Base-by-base conservation (phyloP, 164 flowering plant genomes). In the Dillenia turbinata region DNA sequence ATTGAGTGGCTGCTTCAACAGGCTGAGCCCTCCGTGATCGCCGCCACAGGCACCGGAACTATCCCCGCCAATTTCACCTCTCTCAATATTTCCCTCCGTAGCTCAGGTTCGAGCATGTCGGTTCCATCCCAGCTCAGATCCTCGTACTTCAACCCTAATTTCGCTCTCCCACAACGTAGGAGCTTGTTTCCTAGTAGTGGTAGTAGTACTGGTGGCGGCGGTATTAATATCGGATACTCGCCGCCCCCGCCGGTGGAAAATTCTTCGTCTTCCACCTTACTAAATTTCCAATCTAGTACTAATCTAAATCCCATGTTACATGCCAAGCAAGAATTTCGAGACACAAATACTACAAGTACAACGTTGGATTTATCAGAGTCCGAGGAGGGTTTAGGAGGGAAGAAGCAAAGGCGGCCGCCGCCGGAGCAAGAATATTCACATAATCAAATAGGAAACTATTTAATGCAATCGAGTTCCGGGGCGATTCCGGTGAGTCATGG, bases 41-140 rank as follows among this genome's bases (percentile, higher is more conserved):
- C 90, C 47, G 87, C 90, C n/a, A 33, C 40, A 0, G 40, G 40
- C 40, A 33, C 40, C 7, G 87, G 87, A 0, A 85, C 90, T 0
- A 85, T 85, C 45, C 90, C 90, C 0, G 90, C 90, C 1, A 85
- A 85, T 57, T 85, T 85, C 75, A 81, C 90, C 0, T 85, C 87
- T 0, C 79, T 85, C 8, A 85, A 85, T 55, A 81, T 84, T 16
- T 82, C 85, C 3, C 69, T 82, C 16, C 79, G 88, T 0, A 79
- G 85, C 79, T 81, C 88, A 9, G 85, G 84, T 13, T 81, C 88
- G 1, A 75, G 72, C 73, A 77, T 81, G 79, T 81, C 86, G 11
- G 78, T 83, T 10, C 90, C 90, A 0, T 79, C 90, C 1, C 90
- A 85, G 53, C 68, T 85, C 6, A 54, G 86, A 49, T 78, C 90